Percentiles rank a stretch among this genome's conserved stretches.
These are phyloP conservation scores for Leishmania amazonensis DNA, from an alignment of 208 protist genomes.

Conservation along the genomic window DNA sequence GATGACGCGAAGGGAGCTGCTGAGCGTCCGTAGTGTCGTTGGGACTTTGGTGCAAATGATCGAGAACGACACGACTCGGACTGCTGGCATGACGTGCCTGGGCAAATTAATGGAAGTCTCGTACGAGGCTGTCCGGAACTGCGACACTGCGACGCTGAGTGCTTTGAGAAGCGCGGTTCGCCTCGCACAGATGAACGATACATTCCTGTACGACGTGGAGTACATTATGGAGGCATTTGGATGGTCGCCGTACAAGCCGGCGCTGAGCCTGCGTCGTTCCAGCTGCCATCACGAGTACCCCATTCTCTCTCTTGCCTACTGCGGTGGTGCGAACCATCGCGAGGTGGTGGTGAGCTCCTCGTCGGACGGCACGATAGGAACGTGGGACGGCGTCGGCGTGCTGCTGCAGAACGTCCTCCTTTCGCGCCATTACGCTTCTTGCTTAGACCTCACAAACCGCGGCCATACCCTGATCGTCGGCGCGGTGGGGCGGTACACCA, in stretches of 20 bases:
- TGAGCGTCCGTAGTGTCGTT: constrained; percentile 66
- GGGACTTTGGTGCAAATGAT: constrained; percentile 72
- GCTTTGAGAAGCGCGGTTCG: constrained; percentile 51
- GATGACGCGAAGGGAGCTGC: constrained; percentile 68
- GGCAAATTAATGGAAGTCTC: constrained; percentile 86
- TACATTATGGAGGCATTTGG: constrained; percentile 89
- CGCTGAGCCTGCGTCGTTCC: constrained; percentile 48
- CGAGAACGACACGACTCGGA: constrained; percentile 67
- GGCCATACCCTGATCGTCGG: constrained; percentile 79
- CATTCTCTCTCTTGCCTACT: constrained; percentile 83
- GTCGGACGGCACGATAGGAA: constrained; percentile 81
- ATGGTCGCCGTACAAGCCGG: constrained; percentile 73
- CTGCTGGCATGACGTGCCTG: constrained; percentile 82
- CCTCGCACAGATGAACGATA: constrained; percentile 73
- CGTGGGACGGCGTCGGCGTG: constrained; percentile 71
- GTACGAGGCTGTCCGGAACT: constrained; percentile 55
- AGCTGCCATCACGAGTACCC: constrained; percentile 56
- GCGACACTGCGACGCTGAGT: constrained; percentile 58
- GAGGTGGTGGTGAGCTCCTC: constrained; percentile 88
- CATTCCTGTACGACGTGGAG: constrained; percentile 88
- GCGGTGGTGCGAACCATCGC: constrained; percentile 40
- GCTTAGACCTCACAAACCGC: constrained; percentile 78
- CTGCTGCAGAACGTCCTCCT: constrained; percentile 78
- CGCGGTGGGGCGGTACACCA: constrained; percentile 46
- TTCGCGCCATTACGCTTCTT: constrained; percentile 84